Conservation (phyloP, 306 rosid genomes). For the Prunus kanzakura region DNA sequence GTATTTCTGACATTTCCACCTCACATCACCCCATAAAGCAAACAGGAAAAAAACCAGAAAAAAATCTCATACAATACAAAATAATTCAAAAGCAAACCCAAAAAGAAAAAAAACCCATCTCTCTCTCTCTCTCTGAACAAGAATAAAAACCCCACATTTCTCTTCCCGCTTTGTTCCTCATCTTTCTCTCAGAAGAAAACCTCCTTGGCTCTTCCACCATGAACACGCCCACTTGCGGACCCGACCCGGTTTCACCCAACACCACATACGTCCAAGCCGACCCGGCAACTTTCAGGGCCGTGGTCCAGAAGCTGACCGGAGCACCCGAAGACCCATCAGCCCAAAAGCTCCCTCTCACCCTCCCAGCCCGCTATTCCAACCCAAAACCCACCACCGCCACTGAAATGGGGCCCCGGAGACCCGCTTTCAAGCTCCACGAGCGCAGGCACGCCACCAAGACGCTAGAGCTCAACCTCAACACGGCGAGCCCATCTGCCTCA, state of each 20-base stretch:
- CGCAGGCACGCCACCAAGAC: conserved; percentile 63
- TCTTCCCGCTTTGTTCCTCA: conserved; percentile 37
- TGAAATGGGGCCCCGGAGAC: conserved; percentile 47
- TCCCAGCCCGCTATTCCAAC: conserved; percentile 38
- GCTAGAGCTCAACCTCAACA: conserved; percentile 48
- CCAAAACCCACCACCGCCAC: conserved; percentile 38
- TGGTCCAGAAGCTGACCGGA: conserved; percentile 84
- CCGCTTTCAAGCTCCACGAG: conserved; percentile 77
- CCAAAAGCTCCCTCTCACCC: conserved; percentile 59
- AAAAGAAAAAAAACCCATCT: not conserved
- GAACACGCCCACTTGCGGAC: conserved; percentile 32
- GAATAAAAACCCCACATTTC: conserved; percentile 26
- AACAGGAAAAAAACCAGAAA: not conserved
- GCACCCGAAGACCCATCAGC: conserved; percentile 64
- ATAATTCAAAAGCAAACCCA: not conserved
- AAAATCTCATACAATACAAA: not conserved
- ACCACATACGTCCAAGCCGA: conserved; percentile 87
- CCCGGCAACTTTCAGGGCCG: conserved; percentile 70
- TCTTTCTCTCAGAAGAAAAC: not conserved
- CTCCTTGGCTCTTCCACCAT: conserved; percentile 8
- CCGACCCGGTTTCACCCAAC: conserved; percentile 64
- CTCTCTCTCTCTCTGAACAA: not conserved
- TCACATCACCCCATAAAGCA: conserved; percentile 35
- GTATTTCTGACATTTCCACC: conserved; percentile 37
- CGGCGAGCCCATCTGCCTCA: conserved; percentile 8